Evolutionary conservation across 2,329 filamentous ascomycete species (phyloP).

Genomic region (Arthrobotrys sinensis): DNA sequence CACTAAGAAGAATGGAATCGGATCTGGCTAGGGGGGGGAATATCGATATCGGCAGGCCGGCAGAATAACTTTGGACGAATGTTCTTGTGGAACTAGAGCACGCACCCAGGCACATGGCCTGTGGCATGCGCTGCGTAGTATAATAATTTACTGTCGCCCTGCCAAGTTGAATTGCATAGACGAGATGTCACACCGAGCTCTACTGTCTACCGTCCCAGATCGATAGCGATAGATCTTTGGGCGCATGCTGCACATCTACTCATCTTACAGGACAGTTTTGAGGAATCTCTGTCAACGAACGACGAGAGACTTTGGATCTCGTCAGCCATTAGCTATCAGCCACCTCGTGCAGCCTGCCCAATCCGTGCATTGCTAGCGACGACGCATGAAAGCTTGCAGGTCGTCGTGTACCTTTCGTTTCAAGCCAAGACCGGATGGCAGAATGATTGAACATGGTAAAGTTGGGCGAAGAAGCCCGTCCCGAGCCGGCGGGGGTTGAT

Average conservation of each 20-base stretch:
- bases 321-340: neutral
- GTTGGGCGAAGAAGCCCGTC: slow-evolving; percentile 29
- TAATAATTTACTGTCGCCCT: too few species aligned
- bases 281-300: too few species aligned
- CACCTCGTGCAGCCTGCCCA: slow-evolving; percentile 48
- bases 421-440: slow-evolving; percentile 29
- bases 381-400: slow-evolving; percentile 21
- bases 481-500: slow-evolving; percentile 47
- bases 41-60: slow-evolving; percentile 30
- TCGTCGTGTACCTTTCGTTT: slow-evolving; percentile 23
- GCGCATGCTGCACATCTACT: too few species aligned
- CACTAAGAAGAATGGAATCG: neutral
- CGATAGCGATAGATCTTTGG: too few species aligned
- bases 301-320: neutral
- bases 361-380: slow-evolving; percentile 40
- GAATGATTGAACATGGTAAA: slow-evolving; percentile 15
- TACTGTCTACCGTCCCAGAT: too few species aligned
- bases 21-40: slow-evolving; percentile 8
- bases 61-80: slow-evolving; percentile 14
- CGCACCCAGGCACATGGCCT: slow-evolving; percentile 8
- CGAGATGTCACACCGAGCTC: too few species aligned
- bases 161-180: too few species aligned
- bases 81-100: slow-evolving; percentile 14
- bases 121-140: neutral
- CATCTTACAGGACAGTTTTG: too few species aligned